Evolutionary conservation across 306 rosid species (phyloP), one percentile per base, ranked within the genome.

Genomic region (Alnus glutinosa): DNA sequence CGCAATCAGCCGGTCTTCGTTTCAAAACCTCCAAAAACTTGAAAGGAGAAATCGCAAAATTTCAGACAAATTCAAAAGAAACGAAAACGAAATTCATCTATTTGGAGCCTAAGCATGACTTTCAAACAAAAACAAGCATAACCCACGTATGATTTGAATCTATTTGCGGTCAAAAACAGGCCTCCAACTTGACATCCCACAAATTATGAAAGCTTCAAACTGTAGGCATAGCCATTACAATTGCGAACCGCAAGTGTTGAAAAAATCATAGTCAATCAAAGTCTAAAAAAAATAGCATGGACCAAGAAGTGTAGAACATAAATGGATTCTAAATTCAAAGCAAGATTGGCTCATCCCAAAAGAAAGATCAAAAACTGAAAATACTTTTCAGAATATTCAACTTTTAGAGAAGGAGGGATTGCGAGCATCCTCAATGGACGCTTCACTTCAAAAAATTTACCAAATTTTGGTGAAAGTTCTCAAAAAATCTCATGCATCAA

Each of bases 251-350:
- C 19, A 76, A 63, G 85, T 39, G 90, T 87, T 84, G 89, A 87
- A 88, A 85, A 83, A 73, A 77, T 81, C 82, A 37, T 71, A 83
- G 94, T 90, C 97, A 88, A 88, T 86, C 86, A 74, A 79, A 70
- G 76, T 83, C 80, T 46, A 63, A 64, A 48, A 4, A 61, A 11
- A 55, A 28, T 36, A 75, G 54, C 55, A 81, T 23, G 32, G 58
- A 47, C 59, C 77, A 11, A 77, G 23, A 69, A 78, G 86, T 79
- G 68, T 34, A 63, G 70, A 76, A 74, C 74, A 79, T 72, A 57
- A 88, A 83, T 81, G 72, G 61, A 67, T 71, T 88, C 83, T 3
- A 68, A 84, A 76, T 77, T 67, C 63, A 81, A 81, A 23, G 55
- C 42, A 54, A 23, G 28, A 23, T 23, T 23, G 28, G 28, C 28